Base-by-base conservation (phyloP, 1,284 basidiomycete species). In the Trichosporon ovoides region DNA sequence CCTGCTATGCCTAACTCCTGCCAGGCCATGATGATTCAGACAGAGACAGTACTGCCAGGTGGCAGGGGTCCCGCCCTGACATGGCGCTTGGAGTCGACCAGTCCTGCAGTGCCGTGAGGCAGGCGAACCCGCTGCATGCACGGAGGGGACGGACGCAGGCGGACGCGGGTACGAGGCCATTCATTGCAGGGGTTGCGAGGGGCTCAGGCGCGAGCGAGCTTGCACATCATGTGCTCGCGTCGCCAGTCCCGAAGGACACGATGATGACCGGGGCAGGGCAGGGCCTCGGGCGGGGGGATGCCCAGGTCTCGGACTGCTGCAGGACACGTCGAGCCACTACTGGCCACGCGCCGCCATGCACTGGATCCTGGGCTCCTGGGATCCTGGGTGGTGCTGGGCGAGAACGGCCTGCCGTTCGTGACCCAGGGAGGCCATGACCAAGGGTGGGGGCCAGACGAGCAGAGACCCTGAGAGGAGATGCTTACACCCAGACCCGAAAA, bases 401-500 rank as follows among this genome's bases (percentile, higher is more conserved):
- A 31, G 28, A 31, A 31, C 28, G 28, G 28, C 28, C 28, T 31
- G 28, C 28, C 4, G 28, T 31, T 5, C 28, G 28, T 31, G 28
- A 31, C 28, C 4, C 9, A 31, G 28, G 28, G 28, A 9, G n/a
- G n/a, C n/a, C n/a, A n/a, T n/a, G n/a, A 9, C 28, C 28, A 31
- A 31, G 9, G 28, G 28, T 4, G 4, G 28, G 28, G 28, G 28
- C 22, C 43, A 48, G 43, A 16, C 43, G 43, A 48, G 22, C 43
- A 7, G 16, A 11, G 16, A 48, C 43, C 43, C 43, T 48, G 43
- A 48, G 43, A 28, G 18, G 43, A 28, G 43, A 48, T 48, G 43
- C 43, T 28, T 48, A 48, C 43, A 48, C 43, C n/a, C 43, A 48
- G 43, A 48, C 43, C 43, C 43, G 43, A 48, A 48, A 48, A 48